These are phyloP conservation scores for Mortierella sp. DNA, from an alignment of 371 early-diverging fungal genomes.

Conservation along the genomic window DNA sequence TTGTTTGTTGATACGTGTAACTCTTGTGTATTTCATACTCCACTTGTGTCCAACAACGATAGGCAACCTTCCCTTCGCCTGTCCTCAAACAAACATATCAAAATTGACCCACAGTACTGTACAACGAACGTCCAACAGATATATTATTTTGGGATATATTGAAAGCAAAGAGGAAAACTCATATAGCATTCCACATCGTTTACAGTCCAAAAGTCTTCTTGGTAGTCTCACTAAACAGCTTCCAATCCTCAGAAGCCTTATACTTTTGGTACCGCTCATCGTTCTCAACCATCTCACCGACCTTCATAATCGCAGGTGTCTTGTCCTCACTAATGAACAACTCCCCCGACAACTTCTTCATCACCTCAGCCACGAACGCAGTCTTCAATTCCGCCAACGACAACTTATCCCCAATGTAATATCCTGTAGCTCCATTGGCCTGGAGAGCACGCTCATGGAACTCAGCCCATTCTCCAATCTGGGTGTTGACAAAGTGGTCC, in stretches of 20 bases:
- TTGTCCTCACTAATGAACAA: slow-evolving; percentile 4
- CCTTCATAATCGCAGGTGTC: background rate
- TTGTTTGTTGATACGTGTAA: background rate
- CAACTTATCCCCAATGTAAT: slow-evolving; percentile 22
- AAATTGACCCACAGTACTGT: too few species aligned
- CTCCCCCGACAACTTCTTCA: background rate
- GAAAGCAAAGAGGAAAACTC: background rate
- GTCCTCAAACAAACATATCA: too few species aligned
- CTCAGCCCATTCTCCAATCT: slow-evolving; percentile 28
- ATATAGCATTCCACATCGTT: background rate
- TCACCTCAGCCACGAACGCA: background rate
- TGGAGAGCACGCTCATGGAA: slow-evolving; percentile 28
- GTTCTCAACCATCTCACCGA: background rate
- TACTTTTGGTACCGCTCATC: slow-evolving; percentile 2
- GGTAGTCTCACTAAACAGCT: background rate
- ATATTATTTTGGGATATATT: too few species aligned
- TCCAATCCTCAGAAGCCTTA: background rate
- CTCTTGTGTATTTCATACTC: background rate
- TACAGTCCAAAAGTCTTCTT: slow-evolving; percentile 1
- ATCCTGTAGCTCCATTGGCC: slow-evolving; percentile 28
- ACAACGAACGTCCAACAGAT: too few species aligned
- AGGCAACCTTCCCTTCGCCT: too few species aligned
- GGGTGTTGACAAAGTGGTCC: slow-evolving; percentile 13
- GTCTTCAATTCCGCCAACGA: slow-evolving; percentile 16
- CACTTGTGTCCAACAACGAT: too few species aligned